Base-by-base conservation (phyloP, 2,329 filamentous ascomycete species). In the Aspergillus calidoustus region DNA sequence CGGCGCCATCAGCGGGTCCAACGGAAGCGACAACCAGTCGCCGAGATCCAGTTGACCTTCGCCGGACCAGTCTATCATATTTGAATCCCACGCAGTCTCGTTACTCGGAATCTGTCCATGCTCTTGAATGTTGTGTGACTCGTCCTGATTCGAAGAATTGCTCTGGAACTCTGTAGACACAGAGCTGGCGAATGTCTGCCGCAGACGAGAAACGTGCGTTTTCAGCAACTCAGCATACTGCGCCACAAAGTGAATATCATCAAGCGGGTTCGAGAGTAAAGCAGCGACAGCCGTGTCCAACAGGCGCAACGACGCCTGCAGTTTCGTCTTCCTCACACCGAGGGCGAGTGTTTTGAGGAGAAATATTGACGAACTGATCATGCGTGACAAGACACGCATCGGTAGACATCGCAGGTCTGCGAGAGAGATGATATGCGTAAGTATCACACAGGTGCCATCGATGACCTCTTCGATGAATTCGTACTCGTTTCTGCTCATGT, bases 211-310 rank as follows among this genome's bases (percentile, higher is more conserved):
- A 15, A 41, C 54, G 43, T 57, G 46, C 7, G 54, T 57, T 19
- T 57, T 49, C 2, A 57, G 46, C 23, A 57, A 30, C 30, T 46
- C 47, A 7, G 54, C n/a, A 80, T 87, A 19, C 84, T 84, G 0
- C 80, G 86, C 28, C 72, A 85, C 23, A 86, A 86, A 65, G 71
- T 88, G 7, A 48, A 51, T 44, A 79, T 86, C 59, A 82, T 89
- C 51, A 72, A 57, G 31, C 6, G 28, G 54, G 8, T 57, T 49
- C 1, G 44, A 57, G 11, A 49, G 54, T 3, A 57, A 7, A 8
- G 46, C 30, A 22, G 46, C 46, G 8, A 57, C 41, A 9, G 54
- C 54, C 7, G 54, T 22, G 23, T 57, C 54, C 7, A 57, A 22
- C 31, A 57, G n/a, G n/a, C 28, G 46, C 13, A 57, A 22, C 25